A percentile compares a stretch with the other conserved stretches of the same genome.
Conservation (phyloP, 345 rosid species). For the Turnera subulata region DNA sequence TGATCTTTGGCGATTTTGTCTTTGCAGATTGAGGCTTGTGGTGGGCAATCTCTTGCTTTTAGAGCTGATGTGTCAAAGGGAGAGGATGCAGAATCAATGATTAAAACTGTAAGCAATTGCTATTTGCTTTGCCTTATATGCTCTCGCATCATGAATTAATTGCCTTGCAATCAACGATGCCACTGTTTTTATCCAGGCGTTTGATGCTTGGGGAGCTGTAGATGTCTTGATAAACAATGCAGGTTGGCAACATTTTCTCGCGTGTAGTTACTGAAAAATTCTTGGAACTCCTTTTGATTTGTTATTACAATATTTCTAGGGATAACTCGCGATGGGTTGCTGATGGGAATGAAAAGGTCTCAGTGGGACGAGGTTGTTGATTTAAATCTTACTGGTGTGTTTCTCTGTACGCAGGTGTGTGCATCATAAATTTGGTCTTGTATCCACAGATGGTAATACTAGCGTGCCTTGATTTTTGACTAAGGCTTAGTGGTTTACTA, state of each 20-base stretch:
- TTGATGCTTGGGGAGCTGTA: conserved; percentile 82
- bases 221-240: conserved; percentile 91
- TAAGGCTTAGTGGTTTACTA: too few species aligned
- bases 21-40: conserved; percentile 64
- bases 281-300: not conserved
- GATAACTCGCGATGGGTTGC: conserved; percentile 69
- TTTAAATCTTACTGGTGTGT: conserved; percentile 85
- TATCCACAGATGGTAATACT: too few species aligned
- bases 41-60: conserved; percentile 81
- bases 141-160: not conserved
- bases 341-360: conserved; percentile 75
- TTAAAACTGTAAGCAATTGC: conserved; percentile 59
- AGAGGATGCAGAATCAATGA: conserved; percentile 81
- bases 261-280: not conserved
- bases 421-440: not conserved
- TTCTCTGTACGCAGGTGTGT: conserved; percentile 83
- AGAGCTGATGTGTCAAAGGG: conserved; percentile 88
- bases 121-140: conserved; percentile 1
- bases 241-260: conserved; percentile 36
- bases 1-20: not conserved
- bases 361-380: conserved; percentile 92
- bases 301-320: conserved; percentile 31
- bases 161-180: not conserved
- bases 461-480: too few species aligned
- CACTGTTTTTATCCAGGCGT: conserved; percentile 49